Evolutionary conservation across 495 filamentous ascomycete genomes (phyloP).

Genomic region (Penicillium flavigenum): DNA sequence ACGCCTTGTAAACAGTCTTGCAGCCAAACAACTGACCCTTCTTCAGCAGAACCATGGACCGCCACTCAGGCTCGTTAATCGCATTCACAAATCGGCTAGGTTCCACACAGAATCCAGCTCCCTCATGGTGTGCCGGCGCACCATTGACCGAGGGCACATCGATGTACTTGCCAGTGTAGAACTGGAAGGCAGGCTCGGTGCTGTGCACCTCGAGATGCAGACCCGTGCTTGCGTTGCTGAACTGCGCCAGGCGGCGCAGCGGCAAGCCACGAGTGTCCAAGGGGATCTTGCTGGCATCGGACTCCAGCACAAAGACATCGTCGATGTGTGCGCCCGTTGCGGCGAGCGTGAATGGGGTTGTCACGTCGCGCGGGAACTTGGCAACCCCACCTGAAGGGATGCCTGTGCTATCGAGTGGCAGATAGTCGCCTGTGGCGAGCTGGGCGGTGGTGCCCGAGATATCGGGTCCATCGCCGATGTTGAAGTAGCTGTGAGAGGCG

Average conservation of each 20-base stretch:
- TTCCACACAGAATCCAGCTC: constrained; percentile 86
- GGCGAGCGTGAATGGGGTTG: constrained; percentile 65
- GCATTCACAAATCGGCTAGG: constrained; percentile 89
- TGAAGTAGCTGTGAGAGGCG: constrained; percentile 75
- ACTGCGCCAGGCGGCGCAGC: constrained; percentile 61
- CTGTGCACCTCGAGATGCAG: constrained; percentile 81
- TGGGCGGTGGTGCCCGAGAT: constrained; percentile 75
- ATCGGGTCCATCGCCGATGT: constrained; percentile 63
- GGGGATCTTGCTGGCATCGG: constrained; percentile 58
- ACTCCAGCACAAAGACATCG: constrained; percentile 81
- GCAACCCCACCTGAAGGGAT: constrained; percentile 57
- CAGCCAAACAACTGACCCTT: constrained; percentile 78
- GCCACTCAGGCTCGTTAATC: constrained; percentile 76
- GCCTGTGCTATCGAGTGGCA: constrained; percentile 66
- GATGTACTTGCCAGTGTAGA: constrained; percentile 86
- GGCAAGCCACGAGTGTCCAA: constrained; percentile 73
- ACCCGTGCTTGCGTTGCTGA: constrained; percentile 66
- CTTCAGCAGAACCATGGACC: constrained; percentile 69
- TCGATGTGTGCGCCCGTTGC: constrained; percentile 72
- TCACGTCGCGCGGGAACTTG: constrained; percentile 55
- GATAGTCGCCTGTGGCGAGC: constrained; percentile 68
- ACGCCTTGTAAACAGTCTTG: constrained; percentile 74
- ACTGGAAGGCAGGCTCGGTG: constrained; percentile 95
- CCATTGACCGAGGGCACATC: constrained; percentile 70
- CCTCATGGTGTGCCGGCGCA: constrained; percentile 57